A percentile compares a stretch with the other conserved stretches of the same genome.
Evolutionary conservation across 2,329 filamentous ascomycete genomes (phyloP).

Genomic region (Cytospora piceae): DNA sequence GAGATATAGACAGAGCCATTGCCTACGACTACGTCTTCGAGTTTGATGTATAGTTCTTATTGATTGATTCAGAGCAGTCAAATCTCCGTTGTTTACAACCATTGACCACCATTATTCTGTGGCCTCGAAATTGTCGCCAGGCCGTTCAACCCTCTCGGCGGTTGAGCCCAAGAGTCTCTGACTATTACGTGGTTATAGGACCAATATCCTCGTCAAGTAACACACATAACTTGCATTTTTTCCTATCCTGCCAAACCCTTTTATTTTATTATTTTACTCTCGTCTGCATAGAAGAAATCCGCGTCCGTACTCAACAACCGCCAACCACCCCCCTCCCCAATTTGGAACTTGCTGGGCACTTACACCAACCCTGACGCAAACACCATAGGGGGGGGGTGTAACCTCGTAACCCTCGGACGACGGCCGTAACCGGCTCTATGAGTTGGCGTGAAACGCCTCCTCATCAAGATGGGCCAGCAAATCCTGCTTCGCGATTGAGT

Average conservation of each 20-base stretch:
- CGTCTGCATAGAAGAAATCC: not conserved
- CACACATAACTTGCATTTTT: not conserved
- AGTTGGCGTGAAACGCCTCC: constrained; percentile 24
- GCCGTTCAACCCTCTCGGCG: not conserved
- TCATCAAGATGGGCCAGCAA: not conserved
- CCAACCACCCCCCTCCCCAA: not conserved
- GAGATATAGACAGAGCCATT: not conserved
- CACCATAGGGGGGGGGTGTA: not conserved
- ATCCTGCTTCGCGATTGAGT: constrained; percentile 22
- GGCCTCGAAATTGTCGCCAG: not conserved
- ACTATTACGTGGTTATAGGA: not conserved
- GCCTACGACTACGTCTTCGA: not conserved
- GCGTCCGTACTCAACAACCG: not conserved
- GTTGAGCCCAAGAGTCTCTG: not conserved
- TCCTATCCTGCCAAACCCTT: not conserved
- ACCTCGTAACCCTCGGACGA: not conserved
- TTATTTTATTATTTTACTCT: not conserved
- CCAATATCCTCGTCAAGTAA: not conserved
- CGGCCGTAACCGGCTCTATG: constrained; percentile 13
- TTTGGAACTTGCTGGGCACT: not conserved
- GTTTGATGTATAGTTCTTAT: not conserved
- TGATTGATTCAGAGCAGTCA: not conserved
- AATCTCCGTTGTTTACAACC: not conserved
- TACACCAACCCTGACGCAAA: constrained; percentile 25
- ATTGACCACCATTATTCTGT: not conserved